phyloP scores from a whole-genome alignment of 2,329 filamentous ascomycete genomes.

The Venturiaceae sp. region DNA sequence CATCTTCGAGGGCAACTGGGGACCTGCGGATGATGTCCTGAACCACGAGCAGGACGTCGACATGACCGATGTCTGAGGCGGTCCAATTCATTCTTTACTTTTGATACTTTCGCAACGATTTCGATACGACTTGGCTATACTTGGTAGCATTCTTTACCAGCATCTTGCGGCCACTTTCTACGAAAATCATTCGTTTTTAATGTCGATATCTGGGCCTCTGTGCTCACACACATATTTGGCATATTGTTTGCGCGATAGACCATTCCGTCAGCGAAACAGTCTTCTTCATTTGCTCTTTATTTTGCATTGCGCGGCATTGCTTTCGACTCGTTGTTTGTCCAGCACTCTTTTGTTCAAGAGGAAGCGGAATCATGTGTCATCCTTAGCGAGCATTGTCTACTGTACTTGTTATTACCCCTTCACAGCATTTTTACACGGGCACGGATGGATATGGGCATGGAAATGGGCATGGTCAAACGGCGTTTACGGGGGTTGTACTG shows the following conservation, averaged over 20 bases:
- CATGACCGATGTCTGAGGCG: conserved; percentile 46
- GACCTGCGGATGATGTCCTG: conserved; percentile 59
- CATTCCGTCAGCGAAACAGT: neutral
- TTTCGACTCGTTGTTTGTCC: neutral
- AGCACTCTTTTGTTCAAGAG: neutral
- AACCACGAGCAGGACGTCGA: conserved; percentile 44
- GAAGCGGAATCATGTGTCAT: neutral
- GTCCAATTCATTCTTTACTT: neutral
- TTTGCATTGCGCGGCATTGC: conserved; percentile 1
- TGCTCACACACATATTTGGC: neutral
- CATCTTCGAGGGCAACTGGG: conserved; percentile 93
- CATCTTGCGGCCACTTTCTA: neutral
- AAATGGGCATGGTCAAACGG: neutral
- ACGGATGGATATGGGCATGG: neutral
- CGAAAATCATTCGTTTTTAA: neutral
- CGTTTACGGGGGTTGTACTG: neutral
- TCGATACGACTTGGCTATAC: neutral
- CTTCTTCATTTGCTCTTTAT: neutral
- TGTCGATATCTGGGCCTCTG: neutral
- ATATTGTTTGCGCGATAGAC: neutral
- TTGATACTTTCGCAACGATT: neutral
- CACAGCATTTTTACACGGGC: neutral
- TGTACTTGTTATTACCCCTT: neutral
- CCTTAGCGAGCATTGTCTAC: neutral
- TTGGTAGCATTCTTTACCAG: neutral